Percentiles rank a stretch among this genome's conserved stretches.
Conservation (phyloP, 2,329 filamentous ascomycete genomes). For the Tolypocladium endophyticum region DNA sequence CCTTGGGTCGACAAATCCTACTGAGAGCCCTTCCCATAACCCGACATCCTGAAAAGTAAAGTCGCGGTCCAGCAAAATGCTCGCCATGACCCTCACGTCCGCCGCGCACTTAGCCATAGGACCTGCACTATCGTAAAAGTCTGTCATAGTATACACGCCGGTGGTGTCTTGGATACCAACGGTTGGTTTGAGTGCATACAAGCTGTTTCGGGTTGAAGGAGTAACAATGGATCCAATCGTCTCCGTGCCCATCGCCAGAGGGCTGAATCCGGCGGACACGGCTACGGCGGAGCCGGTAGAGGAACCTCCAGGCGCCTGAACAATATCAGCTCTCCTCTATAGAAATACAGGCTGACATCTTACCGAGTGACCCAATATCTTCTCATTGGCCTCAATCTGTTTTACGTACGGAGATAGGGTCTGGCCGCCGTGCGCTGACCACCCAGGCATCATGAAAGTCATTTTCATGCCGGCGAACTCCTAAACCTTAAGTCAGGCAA, state of each 20-base stretch:
- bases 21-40: neutral
- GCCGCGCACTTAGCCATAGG: conserved; percentile 10
- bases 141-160: conserved; percentile 11
- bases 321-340: neutral
- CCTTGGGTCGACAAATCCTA: neutral
- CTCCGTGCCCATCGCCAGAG: conserved; percentile 21
- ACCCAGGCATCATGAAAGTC: conserved; percentile 8
- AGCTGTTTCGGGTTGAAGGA: conserved; percentile 8
- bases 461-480: conserved; percentile 11
- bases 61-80: neutral
- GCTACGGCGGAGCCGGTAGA: conserved; percentile 22
- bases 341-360: neutral
- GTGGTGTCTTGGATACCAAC: conserved; percentile 3
- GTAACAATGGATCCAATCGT: conserved; percentile 19
- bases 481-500: neutral
- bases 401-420: conserved; percentile 16
- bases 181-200: conserved; percentile 17
- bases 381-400: conserved; percentile 7
- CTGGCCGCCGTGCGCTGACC: conserved; percentile 11
- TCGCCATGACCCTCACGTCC: neutral
- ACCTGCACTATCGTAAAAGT: conserved; percentile 13
- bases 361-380: conserved; percentile 7
- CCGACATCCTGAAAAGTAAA: neutral
- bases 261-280: conserved; percentile 17
- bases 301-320: conserved; percentile 18